Evolutionary conservation across 202 grass and related monocot species (phyloP), one percentile per base, ranked within the genome.

Genomic region (Thinopyrum obtusiflorum): DNA sequence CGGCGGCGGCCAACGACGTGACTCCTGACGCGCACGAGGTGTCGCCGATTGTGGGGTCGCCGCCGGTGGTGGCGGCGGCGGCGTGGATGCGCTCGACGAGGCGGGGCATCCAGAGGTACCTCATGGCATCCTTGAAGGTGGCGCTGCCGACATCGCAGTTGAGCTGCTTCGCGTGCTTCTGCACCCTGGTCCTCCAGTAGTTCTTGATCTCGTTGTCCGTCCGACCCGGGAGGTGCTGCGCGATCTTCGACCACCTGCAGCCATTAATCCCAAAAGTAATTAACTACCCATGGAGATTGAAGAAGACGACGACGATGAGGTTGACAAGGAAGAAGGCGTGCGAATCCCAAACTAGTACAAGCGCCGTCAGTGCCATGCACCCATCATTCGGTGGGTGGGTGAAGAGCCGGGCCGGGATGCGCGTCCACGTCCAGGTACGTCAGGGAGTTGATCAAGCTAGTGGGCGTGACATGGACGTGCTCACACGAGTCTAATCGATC

Each of bases 181-280:
- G 89, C 80, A 92, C 89, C 9, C 92, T 57, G 0, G 92, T 94
- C 76, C 92, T 85, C 92, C 92, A 94, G 61, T 92, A 94, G 60
- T 94, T 94, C 80, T 94, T 94, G 57, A 94, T 94, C 77, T 94
- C 92, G 83, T 94, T 94, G 80, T 94, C 92, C 1, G 92, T 94
- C 70, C 92, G 75, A 0, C 92, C 92, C 0, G 92, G 92, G 9
- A 94, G 55, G 1, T 84, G 77, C 7, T 80, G 46, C 11, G 92
- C 92, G 70, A 94, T 94, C 78, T 94, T 94, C 1, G 92, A 94
- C 92, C 92, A 94, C 24, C 92, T 94, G 27, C 39, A 68, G 4
- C 36, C 33, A 8, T 40, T 39, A 44, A 33, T 33, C 12, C 26
- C 26, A 24, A 26, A 23, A 13, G 20, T 3, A 14, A 24, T 24